Percentiles rank a stretch among this genome's conserved stretches.
Conservation (phyloP, 1,139 yeast species). For the Geotrichum restrictum region DNA sequence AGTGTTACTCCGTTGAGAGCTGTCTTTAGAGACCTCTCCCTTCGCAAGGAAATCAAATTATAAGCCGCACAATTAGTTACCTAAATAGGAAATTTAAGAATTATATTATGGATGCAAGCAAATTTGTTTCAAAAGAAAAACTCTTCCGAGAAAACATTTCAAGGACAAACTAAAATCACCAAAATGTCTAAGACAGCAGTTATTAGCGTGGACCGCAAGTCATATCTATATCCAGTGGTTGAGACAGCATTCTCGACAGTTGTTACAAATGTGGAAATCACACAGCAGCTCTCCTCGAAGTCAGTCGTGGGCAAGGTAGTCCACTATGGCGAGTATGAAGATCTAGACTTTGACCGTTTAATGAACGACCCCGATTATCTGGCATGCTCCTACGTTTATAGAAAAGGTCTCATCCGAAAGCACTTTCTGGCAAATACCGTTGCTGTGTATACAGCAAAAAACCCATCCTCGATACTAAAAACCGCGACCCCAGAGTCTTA, state of each 20-base stretch:
- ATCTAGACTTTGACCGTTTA: constrained; percentile 65
- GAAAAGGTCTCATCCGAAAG: constrained; percentile 82
- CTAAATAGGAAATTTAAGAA: background rate
- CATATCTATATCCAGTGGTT: constrained; percentile 61
- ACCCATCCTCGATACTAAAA: constrained; percentile 62
- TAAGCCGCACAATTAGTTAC: constrained; percentile 12
- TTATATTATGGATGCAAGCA: too few species aligned
- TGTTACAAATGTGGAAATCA: constrained; percentile 8
- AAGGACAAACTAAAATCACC: background rate
- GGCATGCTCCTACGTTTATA: constrained; percentile 73
- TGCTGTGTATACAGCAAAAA: constrained; percentile 64
- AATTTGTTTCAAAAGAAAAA: too few species aligned
- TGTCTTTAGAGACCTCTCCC: constrained; percentile 56
- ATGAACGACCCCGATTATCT: constrained; percentile 50
- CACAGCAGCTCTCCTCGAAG: constrained; percentile 13
- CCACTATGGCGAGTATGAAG: constrained; percentile 90
- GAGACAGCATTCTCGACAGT: constrained; percentile 41
- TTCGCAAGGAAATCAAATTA: constrained; percentile 53
- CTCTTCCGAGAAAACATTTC: background rate
- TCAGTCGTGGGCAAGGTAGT: constrained; percentile 42
- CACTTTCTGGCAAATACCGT: constrained; percentile 82
- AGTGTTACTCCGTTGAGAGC: constrained; percentile 87
- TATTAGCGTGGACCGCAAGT: constrained; percentile 38
- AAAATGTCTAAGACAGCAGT: constrained; percentile 10
- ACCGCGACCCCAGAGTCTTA: constrained; percentile 69